Conservation (phyloP, 345 rosid genomes). For the Mercurialis annua region DNA sequence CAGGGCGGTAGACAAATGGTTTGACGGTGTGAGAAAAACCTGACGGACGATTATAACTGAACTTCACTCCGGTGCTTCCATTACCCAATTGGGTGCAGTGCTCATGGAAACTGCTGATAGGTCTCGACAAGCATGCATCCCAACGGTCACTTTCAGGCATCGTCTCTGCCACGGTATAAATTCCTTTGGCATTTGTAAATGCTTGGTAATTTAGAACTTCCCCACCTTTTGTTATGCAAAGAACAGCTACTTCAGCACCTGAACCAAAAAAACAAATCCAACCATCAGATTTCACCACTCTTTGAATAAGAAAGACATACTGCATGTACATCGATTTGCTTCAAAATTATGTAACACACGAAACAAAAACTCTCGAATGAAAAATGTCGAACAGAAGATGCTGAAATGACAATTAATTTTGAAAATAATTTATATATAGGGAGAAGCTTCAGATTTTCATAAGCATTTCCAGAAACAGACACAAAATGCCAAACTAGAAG, state of each 20-base stretch:
- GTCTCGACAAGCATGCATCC: constrained; percentile 89
- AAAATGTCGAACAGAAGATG: no score
- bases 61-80: constrained; percentile 67
- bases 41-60: constrained; percentile 70
- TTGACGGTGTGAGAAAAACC: constrained; percentile 68
- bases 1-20: constrained; percentile 68
- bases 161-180: constrained; percentile 86
- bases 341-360: no score
- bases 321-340: neutral
- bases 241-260: constrained; percentile 98
- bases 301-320: neutral
- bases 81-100: constrained; percentile 63
- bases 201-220: constrained; percentile 95
- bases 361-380: no score
- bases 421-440: no score
- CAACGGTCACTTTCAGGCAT: constrained; percentile 96
- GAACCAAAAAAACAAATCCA: constrained; percentile 18
- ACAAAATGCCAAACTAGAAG: no score
- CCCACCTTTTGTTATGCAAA: constrained; percentile 89
- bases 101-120: constrained; percentile 83
- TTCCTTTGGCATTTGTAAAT: constrained; percentile 74
- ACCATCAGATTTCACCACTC: neutral
- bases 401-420: no score
- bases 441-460: no score
- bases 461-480: no score